Base-by-base conservation (phyloP, 768 basidiomycete genomes). In the Tylopilus sp. region DNA sequence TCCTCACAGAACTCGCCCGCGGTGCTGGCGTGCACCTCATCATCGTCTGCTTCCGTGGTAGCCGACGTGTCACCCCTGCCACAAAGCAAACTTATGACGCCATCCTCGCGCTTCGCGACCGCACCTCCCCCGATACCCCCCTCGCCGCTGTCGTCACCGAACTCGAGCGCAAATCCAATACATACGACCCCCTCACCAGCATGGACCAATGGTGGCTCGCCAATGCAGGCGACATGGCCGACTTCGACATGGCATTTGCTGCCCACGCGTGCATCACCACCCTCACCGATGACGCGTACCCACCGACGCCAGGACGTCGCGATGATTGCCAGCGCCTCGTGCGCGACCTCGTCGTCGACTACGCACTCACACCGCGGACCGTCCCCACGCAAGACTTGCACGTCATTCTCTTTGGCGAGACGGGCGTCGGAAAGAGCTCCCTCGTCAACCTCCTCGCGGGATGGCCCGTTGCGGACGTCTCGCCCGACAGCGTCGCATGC, bases 341-440 rank as follows among this genome's bases (percentile, higher is more conserved):
- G 9, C 64, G 64, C 22, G 56, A 64, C 20, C 58, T 64, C 41
- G 39, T 64, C 41, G 47, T 63, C 28, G 53, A 63, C 39, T 23
- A 63, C 15, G 51, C 63, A 6, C 63, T 64, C 48, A 57, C 50
- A 0, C 60, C 63, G 8, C 63, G 60, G 4, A 51, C 45, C 23
- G 44, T 33, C 11, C 55, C 63, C 35, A 3, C 52, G 0, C 57
- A 60, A 38, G 61, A 65, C 47, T 35, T 64, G 13, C 63, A 71
- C 40, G 44, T 76, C 42, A 58, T 76, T 18, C 47, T 77, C 18
- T 77, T 76, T 42, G 75, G 76, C 0, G 72, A 75, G 47, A 65
- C 71, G 0, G 75, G 75, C 17, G 51, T 59, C n/a, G 66, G 66
- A 5, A 68, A 68, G 40, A 69, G 67, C 25, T 70, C 69, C 10